phyloP scores from a whole-genome alignment of 2,329 filamentous ascomycete genomes.

The Colletotrichum phormii region DNA sequence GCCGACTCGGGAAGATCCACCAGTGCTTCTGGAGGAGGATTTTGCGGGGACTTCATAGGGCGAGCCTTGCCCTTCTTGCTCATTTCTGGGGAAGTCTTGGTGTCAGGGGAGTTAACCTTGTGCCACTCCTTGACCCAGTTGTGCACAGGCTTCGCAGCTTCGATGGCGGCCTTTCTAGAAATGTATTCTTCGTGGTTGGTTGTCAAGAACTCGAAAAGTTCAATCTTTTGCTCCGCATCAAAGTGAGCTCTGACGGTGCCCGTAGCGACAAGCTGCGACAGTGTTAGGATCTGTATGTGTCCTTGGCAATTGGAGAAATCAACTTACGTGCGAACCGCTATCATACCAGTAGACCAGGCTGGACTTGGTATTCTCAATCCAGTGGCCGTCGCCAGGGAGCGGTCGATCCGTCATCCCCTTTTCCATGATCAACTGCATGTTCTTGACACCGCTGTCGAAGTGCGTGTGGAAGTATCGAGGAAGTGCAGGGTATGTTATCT shows the following conservation, averaged over 20 bases:
- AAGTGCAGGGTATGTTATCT: constrained; percentile 84
- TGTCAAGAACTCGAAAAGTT: constrained; percentile 85
- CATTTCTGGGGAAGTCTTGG: constrained; percentile 73
- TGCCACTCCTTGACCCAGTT: constrained; percentile 76
- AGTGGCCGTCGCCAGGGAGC: constrained; percentile 73
- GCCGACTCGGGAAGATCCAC: constrained; percentile 69
- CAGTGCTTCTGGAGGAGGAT: constrained; percentile 66
- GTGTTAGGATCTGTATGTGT: constrained; percentile 6
- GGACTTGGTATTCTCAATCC: constrained; percentile 80
- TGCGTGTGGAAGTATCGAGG: constrained; percentile 91
- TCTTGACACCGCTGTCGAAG: constrained; percentile 86
- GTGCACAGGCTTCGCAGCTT: constrained; percentile 71
- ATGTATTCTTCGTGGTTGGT: constrained; percentile 85
- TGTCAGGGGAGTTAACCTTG: constrained; percentile 67
- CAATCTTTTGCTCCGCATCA: constrained; percentile 82
- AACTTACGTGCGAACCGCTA: constrained; percentile 81
- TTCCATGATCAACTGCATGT: constrained; percentile 88
- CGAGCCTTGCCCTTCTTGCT: constrained; percentile 74
- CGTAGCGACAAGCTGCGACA: constrained; percentile 76
- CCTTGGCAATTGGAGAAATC: background rate
- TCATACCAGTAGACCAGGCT: constrained; percentile 92
- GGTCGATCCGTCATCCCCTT: constrained; percentile 67
- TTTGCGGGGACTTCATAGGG: constrained; percentile 69
- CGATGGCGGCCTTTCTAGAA: constrained; percentile 73
- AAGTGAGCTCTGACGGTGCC: constrained; percentile 85